Evolutionary conservation across 164 flowering plant species (phyloP).

Genomic region (Hamamelis virginiana): DNA sequence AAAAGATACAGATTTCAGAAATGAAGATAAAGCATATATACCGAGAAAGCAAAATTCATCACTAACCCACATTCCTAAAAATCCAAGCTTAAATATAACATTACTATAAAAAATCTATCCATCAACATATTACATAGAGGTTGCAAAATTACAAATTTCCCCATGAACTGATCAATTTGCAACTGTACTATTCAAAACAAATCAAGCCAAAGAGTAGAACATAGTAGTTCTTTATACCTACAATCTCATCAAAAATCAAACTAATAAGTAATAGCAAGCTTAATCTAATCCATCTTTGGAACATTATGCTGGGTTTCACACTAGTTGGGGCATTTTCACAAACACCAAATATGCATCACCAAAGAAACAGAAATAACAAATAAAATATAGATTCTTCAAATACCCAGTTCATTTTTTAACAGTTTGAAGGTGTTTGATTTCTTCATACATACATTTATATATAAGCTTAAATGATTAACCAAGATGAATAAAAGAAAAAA

Average conservation of each 20-base stretch:
- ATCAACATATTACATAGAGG: background rate
- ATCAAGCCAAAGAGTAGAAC: background rate
- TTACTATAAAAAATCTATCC: background rate
- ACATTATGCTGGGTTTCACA: background rate
- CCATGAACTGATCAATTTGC: background rate
- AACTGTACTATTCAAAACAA: background rate
- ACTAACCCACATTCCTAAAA: background rate
- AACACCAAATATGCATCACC: background rate
- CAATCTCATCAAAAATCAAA: background rate
- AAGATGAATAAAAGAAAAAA: too few species aligned
- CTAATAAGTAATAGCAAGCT: background rate
- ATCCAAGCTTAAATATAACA: background rate
- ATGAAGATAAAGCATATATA: background rate
- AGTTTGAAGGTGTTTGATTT: background rate
- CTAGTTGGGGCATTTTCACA: conserved; percentile 7
- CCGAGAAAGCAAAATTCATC: background rate
- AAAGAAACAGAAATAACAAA: background rate
- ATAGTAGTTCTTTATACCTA: background rate
- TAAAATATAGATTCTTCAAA: background rate
- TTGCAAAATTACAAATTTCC: background rate
- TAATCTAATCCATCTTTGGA: background rate
- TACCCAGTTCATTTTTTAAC: conserved; percentile 2
- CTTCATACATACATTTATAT: too few species aligned
- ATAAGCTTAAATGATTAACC: too few species aligned
- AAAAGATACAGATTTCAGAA: background rate